Base-by-base conservation (phyloP, 192 early-diverging fungal species). In the Dimargaris verticillata region DNA sequence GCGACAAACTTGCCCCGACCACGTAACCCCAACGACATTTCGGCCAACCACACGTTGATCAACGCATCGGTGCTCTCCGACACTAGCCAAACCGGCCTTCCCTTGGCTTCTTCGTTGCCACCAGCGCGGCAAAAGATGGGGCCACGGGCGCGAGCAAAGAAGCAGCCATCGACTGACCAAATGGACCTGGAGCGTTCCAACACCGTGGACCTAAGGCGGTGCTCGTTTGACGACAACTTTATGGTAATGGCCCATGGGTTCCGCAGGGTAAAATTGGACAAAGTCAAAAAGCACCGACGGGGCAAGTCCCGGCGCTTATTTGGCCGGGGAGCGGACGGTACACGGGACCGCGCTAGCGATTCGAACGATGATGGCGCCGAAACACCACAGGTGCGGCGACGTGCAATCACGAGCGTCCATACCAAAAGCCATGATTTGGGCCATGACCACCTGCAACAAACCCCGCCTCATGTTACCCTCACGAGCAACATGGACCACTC, bases 241-340 rank as follows among this genome's bases (percentile, higher is more conserved):
- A 25, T 52, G 51, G 51, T 25, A 5, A 52, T 24, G 51, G 51
- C 51, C 47, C 47, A 48, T 11, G 47, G 47, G 51, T 24, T 52
- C 33, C 33, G 33, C 3, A 7, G 33, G 7, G 33, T 38, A 7
- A 38, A 38, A 38, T 38, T 38, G 33, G 33, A 38, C 33, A 38
- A 38, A 38, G 3, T 7, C 33, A 38, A 38, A 38, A 38, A 38
- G 33, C 2, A 7, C 33, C 33, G 33, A 38, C 33, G 33, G 33
- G 33, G 33, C 33, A 38, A 38, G 33, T 38, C 33, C 33, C 33
- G 33, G 33, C 33, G 33, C 33, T 7, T 38, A 38, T 38, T 38
- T 38, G 3, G 33, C 33, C 33, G 2, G 33, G 33, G 33, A 5
- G 33, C 33, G 2, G 33, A 38, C 33, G 7, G 7, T 7, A 38